Evolutionary conservation across 139 green algal species (phyloP), one percentile per base, ranked within the genome.

Genomic region (Monoraphidium neglectum): DNA sequence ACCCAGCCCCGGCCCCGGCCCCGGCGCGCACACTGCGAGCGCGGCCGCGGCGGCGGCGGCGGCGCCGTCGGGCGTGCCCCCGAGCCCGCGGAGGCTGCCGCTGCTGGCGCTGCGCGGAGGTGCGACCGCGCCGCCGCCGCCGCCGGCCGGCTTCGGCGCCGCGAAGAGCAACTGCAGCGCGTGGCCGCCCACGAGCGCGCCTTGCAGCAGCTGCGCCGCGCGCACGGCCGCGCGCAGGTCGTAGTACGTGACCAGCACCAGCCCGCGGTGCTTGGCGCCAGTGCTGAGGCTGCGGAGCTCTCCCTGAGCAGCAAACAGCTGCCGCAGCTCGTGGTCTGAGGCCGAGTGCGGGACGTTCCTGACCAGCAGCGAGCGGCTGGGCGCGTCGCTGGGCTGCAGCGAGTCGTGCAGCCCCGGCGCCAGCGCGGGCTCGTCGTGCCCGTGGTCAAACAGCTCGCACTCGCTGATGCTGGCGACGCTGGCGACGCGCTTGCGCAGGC

Each of bases 161-260:
- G 79, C 88, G 73, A 90, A 97, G 51, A 91, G 82, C 1, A 97
- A 81, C 32, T 94, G 87, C 54, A 97, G 82, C 18, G 65, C 43
- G n/a, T 74, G 40, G 3, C 76, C 77, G 32, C 60, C 38, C 18
- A 95, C 40, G 26, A 74, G 30, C 4, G 78, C 70, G 21, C 92
- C 86, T 21, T 89, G 56, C 36, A 98, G 84, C 0, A 85, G 86
- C 53, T 85, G 59, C 43, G 90, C 83, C 1, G 95, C 95, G 37
- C 83, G 60, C 13, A 84, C 79, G 2, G 95, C 94, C 0, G 89
- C 86, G 10, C 94, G 82, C 32, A 97, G 79, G 87, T 99, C 95
- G 73, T 91, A 96, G 87, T 95, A 99, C 8, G 83, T 83, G n/a
- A 98, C 86, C 74, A 98, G 83, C 16, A 98, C 82, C 59, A 96